Conservation (phyloP, 371 early-diverging fungal genomes). For the Mortierella sp. region DNA sequence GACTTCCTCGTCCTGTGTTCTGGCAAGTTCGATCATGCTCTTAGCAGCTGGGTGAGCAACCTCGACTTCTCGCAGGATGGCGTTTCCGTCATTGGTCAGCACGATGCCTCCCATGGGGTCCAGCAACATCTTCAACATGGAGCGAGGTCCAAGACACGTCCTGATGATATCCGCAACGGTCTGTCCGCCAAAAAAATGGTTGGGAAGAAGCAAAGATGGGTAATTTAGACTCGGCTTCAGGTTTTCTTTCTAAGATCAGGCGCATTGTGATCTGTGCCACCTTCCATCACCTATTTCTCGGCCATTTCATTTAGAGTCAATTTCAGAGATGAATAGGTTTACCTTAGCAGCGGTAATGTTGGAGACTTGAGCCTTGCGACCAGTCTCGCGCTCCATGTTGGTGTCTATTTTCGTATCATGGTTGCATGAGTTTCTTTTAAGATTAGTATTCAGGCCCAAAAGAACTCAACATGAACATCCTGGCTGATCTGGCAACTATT, state of each 20-base stretch:
- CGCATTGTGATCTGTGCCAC: too few relatives aligned
- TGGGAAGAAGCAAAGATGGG: not conserved
- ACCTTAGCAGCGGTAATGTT: conserved; percentile 98
- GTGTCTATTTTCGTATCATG: conserved; percentile 67
- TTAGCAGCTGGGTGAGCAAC: conserved; percentile 99
- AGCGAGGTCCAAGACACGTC: conserved; percentile 99
- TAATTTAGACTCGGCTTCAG: not conserved
- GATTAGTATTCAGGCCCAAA: too few relatives aligned
- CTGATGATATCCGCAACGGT: conserved; percentile 98
- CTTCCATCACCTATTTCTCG: too few relatives aligned
- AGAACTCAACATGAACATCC: too few relatives aligned
- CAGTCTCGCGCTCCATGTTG: conserved; percentile 95
- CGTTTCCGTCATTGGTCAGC: conserved; percentile 99
- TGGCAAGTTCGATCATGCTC: conserved; percentile 98
- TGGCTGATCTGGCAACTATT: not conserved
- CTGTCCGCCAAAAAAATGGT: conserved; percentile 51
- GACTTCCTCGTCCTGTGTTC: conserved; percentile 99
- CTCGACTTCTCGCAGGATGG: conserved; percentile 99
- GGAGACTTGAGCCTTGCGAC: conserved; percentile 96
- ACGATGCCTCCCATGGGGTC: conserved; percentile 99
- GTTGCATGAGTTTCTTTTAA: too few relatives aligned
- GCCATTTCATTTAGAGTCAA: not conserved
- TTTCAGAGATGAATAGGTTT: conserved; percentile 9
- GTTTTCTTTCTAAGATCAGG: not conserved
- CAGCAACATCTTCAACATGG: conserved; percentile 99